phyloP scores from a whole-genome alignment of 2,329 filamentous ascomycete species.

The Aaosphaeria pasadenensis region DNA sequence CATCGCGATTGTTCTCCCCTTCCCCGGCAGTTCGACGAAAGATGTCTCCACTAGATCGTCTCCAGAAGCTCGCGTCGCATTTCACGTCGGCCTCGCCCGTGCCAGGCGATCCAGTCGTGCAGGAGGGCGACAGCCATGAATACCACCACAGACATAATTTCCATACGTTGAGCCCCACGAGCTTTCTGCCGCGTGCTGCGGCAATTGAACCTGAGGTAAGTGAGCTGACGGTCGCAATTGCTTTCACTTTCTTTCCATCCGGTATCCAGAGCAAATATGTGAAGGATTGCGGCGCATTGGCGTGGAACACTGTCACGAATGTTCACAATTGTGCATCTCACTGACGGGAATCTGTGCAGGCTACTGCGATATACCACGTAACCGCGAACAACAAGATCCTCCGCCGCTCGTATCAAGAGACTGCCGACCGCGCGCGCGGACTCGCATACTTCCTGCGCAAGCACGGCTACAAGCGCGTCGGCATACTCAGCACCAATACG shows the following conservation, averaged over 20 bases:
- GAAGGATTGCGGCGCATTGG: too few relatives aligned
- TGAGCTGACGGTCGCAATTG: not conserved
- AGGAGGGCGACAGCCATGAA: slow-evolving; percentile 31
- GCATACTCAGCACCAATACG: slow-evolving; percentile 87
- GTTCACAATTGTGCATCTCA: not conserved
- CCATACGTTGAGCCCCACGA: slow-evolving; percentile 81
- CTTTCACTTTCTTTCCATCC: not conserved
- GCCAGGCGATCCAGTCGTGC: slow-evolving; percentile 35
- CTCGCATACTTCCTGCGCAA: slow-evolving; percentile 84
- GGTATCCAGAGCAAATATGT: not conserved
- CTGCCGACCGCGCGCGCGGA: slow-evolving; percentile 81
- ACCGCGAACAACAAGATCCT: slow-evolving; percentile 74
- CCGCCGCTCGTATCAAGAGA: slow-evolving; percentile 73
- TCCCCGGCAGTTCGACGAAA: not conserved
- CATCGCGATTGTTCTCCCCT: not conserved
- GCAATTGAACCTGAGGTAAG: slow-evolving; percentile 76
- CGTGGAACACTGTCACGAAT: not conserved
- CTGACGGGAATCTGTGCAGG: slow-evolving; percentile 40
- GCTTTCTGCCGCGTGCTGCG: slow-evolving; percentile 82
- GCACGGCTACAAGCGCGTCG: slow-evolving; percentile 71
- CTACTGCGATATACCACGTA: slow-evolving; percentile 79
- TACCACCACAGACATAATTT: slow-evolving; percentile 56
- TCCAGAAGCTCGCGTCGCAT: slow-evolving; percentile 37
- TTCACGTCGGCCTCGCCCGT: slow-evolving; percentile 30
- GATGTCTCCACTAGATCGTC: slow-evolving; percentile 20